Evolutionary conservation across 1,139 yeast genomes (phyloP).

Genomic region (Petasospora rhodanensis): DNA sequence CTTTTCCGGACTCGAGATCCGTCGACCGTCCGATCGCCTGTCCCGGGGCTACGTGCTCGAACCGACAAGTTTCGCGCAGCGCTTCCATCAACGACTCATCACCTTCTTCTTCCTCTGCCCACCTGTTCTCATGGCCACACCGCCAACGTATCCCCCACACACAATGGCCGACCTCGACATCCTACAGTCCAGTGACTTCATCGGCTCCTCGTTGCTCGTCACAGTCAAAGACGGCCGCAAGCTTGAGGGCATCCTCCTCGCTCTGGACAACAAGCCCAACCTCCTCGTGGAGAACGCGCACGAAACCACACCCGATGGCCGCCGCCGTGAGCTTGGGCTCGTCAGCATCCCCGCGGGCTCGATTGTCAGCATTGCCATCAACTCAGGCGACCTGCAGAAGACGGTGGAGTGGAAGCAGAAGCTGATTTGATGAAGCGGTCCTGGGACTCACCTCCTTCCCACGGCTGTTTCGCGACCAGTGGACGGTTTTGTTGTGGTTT

Average conservation of each 20-base stretch:
- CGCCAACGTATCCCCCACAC: not conserved
- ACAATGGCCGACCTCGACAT: constrained; percentile 3
- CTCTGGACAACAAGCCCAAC: constrained; percentile 36
- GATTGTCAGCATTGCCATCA: constrained; percentile 25
- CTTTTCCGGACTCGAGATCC: too few relatives aligned
- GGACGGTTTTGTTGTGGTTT: too few relatives aligned
- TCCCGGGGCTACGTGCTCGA: too few relatives aligned
- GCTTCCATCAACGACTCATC: too few relatives aligned
- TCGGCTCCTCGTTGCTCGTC: constrained; percentile 21
- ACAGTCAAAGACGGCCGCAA: constrained; percentile 29
- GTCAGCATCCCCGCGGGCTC: constrained; percentile 32
- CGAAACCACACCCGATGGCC: constrained; percentile 22
- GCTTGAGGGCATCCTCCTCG: constrained; percentile 30
- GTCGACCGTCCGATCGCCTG: too few relatives aligned
- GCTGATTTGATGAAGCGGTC: constrained; percentile 1
- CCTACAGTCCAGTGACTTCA: constrained; percentile 19
- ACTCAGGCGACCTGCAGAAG: constrained; percentile 23
- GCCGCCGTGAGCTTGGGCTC: constrained; percentile 32
- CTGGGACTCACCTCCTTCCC: too few relatives aligned
- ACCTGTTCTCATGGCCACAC: too few relatives aligned
- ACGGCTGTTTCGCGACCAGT: too few relatives aligned
- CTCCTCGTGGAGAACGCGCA: constrained; percentile 28
- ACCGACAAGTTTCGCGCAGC: too few relatives aligned
- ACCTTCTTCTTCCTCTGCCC: too few relatives aligned
- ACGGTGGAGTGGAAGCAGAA: constrained; percentile 23